Evolutionary conservation across 2,329 filamentous ascomycete species (phyloP), one percentile per base, ranked within the genome.

Genomic region (Nothophoma quercina): DNA sequence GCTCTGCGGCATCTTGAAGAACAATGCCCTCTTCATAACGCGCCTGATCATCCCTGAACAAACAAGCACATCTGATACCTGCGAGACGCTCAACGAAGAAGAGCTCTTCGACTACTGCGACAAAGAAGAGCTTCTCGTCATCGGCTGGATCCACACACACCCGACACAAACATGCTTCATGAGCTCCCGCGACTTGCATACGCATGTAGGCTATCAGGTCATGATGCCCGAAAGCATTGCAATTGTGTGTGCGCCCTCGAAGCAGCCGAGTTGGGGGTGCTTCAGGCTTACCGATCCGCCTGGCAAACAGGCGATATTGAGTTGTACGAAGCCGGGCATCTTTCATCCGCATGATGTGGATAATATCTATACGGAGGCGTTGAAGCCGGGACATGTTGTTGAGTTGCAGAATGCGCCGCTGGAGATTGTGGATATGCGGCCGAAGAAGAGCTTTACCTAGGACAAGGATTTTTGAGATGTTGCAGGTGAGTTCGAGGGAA

Each of bases 81-180:
- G 95, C 73, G 93, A 98, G 75, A 98, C 91, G 16, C 86, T 91
- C 39, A 95, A 97, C 61, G 92, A 96, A 72, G 84, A 85, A 23
- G 85, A 86, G 0, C 82, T 97, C 22, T 93, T 97, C 63, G 91
- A 96, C 50, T 97, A 93, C 72, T 96, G 93, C 69, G 90, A 95
- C 64, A 82, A 81, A 5, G 85, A 96, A 67, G 90, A 96, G 55
- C 76, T 98, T 28, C 85, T 96, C 73, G 86, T 96, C 45, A 82
- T 96, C 5, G 93, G 93, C 30, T 99, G 95, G 95, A 99, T 99
- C 56, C 95, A 99, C 71, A 99, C 95, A 0, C 95, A 99, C 72
- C 95, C 95, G 0, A 91, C 89, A 0, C 95, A 99, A 77, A 96
- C 91, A 0, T 99, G 95, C 75, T 99, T 99, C 73, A 96, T 99